A percentile compares a stretch with the other conserved stretches of the same genome.
Conservation (phyloP, 768 basidiomycete species). For the Favolaschia claudopus region DNA sequence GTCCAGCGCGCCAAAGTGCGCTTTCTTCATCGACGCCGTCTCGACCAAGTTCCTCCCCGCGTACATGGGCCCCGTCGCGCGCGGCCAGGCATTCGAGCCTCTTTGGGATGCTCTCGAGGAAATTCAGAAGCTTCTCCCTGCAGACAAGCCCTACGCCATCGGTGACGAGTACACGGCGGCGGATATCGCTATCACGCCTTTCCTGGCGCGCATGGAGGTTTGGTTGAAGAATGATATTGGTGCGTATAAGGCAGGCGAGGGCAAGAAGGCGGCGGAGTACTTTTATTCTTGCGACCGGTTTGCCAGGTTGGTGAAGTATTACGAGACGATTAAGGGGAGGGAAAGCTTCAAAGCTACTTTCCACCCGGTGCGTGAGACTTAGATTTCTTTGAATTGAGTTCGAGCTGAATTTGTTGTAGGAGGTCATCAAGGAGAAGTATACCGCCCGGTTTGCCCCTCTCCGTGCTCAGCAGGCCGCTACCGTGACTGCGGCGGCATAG, state of each 20-base stretch:
- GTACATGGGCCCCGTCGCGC: conserved; percentile 43
- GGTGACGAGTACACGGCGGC: conserved; percentile 64
- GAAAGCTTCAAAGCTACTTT: conserved; percentile 65
- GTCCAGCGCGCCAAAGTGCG: conserved; percentile 64
- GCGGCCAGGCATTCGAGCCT: conserved; percentile 49
- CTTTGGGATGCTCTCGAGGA: conserved; percentile 52
- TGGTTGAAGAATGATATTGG: conserved; percentile 59
- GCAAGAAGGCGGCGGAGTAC: conserved; percentile 49
- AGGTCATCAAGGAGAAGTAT: conserved; percentile 24
- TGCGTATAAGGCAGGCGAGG: conserved; percentile 55
- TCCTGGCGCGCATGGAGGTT: conserved; percentile 61
- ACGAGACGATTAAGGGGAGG: conserved; percentile 53
- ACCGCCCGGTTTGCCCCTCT: conserved; percentile 7
- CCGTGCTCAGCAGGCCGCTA: conserved; percentile 18
- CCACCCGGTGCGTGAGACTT: conserved; percentile 50
- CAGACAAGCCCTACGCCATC: conserved; percentile 50
- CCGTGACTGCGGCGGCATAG: too few species aligned
- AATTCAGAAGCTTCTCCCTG: conserved; percentile 58
- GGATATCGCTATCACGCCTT: conserved; percentile 67
- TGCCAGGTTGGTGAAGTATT: conserved; percentile 58
- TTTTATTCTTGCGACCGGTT: conserved; percentile 55
- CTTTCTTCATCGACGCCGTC: conserved; percentile 67
- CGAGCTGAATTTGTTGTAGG: neutral
- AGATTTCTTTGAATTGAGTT: neutral
- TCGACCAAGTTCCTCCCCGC: conserved; percentile 52